phyloP scores from a whole-genome alignment of 805 yeast genomes.

The Saturnispora kantuleensis region DNA sequence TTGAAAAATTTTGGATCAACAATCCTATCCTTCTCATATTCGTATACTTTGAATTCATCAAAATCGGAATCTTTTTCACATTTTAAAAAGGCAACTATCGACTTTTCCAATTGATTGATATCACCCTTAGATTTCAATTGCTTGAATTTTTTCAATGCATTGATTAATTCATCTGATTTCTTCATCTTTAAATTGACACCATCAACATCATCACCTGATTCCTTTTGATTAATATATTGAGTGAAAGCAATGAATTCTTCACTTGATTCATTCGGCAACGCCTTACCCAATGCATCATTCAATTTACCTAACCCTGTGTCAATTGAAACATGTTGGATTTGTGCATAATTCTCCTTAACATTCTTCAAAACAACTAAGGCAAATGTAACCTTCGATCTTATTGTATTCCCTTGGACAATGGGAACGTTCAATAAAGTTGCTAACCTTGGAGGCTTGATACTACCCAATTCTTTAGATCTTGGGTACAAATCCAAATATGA shows the following conservation, averaged over 20 bases:
- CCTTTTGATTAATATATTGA: constrained; percentile 18
- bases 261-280: constrained; percentile 26
- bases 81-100: constrained; percentile 24
- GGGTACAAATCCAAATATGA: constrained; percentile 23
- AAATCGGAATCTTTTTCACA: constrained; percentile 9
- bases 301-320: constrained; percentile 61
- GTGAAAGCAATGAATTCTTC: constrained; percentile 12
- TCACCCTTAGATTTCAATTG: constrained; percentile 17
- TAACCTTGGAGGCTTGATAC: constrained; percentile 18
- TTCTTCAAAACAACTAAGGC: constrained; percentile 34
- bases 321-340: constrained; percentile 36
- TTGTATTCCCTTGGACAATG: constrained; percentile 34
- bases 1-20: constrained; percentile 51
- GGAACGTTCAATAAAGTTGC: constrained; percentile 26
- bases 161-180: constrained; percentile 18
- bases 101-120: constrained; percentile 23
- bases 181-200: constrained; percentile 19
- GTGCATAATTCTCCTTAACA: constrained; percentile 33
- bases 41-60: constrained; percentile 35
- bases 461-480: constrained; percentile 19
- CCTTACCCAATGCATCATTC: constrained; percentile 61
- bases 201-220: constrained; percentile 15
- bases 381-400: constrained; percentile 32
- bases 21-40: constrained; percentile 54
- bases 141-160: constrained; percentile 23